A percentile compares a stretch with the other conserved stretches of the same genome.
Evolutionary conservation across 1,284 basidiomycete genomes (phyloP).

Genomic region (Irpex lacteus): DNA sequence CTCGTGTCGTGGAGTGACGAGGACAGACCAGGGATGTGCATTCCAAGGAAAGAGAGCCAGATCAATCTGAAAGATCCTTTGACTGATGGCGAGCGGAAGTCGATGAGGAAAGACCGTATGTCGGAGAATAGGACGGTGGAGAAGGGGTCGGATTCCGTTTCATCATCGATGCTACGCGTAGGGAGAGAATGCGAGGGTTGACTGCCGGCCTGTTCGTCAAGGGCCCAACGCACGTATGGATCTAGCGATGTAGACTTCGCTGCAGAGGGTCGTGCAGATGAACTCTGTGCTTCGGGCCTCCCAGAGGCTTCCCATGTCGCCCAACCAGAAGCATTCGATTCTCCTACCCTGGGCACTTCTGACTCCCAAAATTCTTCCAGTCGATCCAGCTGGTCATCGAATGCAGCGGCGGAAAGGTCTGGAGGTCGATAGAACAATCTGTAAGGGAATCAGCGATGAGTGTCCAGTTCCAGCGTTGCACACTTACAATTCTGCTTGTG

Average conservation of each 20-base stretch:
- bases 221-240: constrained; percentile 70
- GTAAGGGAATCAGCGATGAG: constrained; percentile 9
- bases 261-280: background rate
- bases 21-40: constrained; percentile 69
- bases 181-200: constrained; percentile 50
- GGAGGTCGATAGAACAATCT: constrained; percentile 58
- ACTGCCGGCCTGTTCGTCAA: constrained; percentile 47
- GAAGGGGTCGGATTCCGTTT: constrained; percentile 72
- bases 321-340: constrained; percentile 62
- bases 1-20: constrained; percentile 33
- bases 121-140: constrained; percentile 80
- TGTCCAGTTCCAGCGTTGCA: background rate
- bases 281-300: constrained; percentile 26
- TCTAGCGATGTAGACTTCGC: constrained; percentile 37
- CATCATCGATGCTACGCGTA: constrained; percentile 53
- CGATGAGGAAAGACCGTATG: constrained; percentile 67
- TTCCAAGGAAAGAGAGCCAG: constrained; percentile 76
- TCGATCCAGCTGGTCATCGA: constrained; percentile 46
- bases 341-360: constrained; percentile 63
- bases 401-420: constrained; percentile 36
- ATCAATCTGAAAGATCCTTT: constrained; percentile 68
- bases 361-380: constrained; percentile 80
- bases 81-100: constrained; percentile 49
- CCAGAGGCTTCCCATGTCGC: constrained; percentile 49
- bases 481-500: constrained; percentile 71